Conservation (phyloP, 2,329 filamentous ascomycete species). For the Cladophialophora yegresii region DNA sequence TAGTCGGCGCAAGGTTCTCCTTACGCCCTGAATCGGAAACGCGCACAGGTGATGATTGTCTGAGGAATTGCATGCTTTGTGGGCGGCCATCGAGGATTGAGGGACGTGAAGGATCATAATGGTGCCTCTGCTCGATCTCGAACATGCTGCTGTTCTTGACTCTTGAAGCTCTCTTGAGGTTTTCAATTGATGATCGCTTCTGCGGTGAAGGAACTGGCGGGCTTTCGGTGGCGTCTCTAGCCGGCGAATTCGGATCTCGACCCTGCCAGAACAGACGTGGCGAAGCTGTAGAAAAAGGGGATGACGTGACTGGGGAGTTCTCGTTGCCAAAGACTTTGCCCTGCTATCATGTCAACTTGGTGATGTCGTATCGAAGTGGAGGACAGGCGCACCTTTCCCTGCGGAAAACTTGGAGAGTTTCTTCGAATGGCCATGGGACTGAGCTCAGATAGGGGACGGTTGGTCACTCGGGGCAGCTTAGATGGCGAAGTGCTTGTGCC, state of each 20-base stretch:
- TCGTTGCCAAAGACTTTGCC: conserved; percentile 62
- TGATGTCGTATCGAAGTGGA: background rate
- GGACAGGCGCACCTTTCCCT: conserved; percentile 63
- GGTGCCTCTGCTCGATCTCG: conserved; percentile 84
- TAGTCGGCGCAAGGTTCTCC: conserved; percentile 46
- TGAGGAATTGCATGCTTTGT: conserved; percentile 47
- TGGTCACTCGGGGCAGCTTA: conserved; percentile 61
- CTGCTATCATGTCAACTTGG: conserved; percentile 28
- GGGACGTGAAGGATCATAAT: conserved; percentile 81
- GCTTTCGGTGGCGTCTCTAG: conserved; percentile 65
- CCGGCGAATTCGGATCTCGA: conserved; percentile 67
- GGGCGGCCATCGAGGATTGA: conserved; percentile 71
- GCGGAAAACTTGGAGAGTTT: conserved; percentile 90
- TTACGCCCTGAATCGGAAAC: conserved; percentile 52
- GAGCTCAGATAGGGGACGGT: conserved; percentile 84
- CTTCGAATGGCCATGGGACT: conserved; percentile 80
- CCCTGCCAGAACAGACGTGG: conserved; percentile 89
- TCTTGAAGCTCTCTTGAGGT: conserved; percentile 87
- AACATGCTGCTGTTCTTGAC: conserved; percentile 99
- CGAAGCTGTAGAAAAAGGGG: conserved; percentile 66
- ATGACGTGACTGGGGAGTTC: conserved; percentile 82
- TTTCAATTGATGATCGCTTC: conserved; percentile 89
- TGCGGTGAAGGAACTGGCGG: conserved; percentile 67
- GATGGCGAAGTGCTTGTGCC: conserved; percentile 55
- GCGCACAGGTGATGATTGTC: conserved; percentile 24